Percentiles rank a stretch among this genome's conserved stretches.
These are phyloP conservation scores for Candida peoriensis DNA, from an alignment of 805 yeast species.

Conservation along the genomic window DNA sequence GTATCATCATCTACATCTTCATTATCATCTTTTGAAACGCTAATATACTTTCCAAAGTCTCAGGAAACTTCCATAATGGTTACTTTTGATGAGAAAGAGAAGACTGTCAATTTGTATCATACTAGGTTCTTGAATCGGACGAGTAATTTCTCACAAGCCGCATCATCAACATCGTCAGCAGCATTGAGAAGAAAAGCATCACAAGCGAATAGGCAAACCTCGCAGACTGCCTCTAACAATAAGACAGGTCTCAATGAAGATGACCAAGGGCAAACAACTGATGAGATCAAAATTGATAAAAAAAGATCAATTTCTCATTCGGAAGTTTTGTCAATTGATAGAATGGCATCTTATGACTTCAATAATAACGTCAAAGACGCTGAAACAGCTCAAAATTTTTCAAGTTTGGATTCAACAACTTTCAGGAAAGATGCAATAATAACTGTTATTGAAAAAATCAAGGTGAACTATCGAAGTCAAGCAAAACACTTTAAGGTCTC, in stretches of 20 bases:
- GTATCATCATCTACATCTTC: constrained; percentile 67
- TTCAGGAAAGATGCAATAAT: constrained; percentile 66
- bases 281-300: constrained; percentile 16
- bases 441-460: constrained; percentile 47
- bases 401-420: constrained; percentile 29
- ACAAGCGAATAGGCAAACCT: constrained; percentile 15
- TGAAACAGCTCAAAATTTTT: constrained; percentile 36
- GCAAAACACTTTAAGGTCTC: constrained; percentile 29
- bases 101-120: constrained; percentile 49
- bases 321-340: constrained; percentile 36
- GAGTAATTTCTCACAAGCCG: not conserved
- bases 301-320: constrained; percentile 33
- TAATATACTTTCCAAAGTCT: constrained; percentile 48
- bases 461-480: constrained; percentile 28
- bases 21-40: constrained; percentile 51
- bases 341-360: constrained; percentile 40
- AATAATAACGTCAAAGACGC: constrained; percentile 40
- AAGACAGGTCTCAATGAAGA: constrained; percentile 3
- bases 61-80: constrained; percentile 44
- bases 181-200: constrained; percentile 19
- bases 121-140: constrained; percentile 38
- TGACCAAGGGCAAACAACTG: constrained; percentile 1
- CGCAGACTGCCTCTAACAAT: constrained; percentile 3
- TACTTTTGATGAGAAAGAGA: constrained; percentile 46
- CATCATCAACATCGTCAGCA: not conserved